Evolutionary conservation across 2,329 filamentous ascomycete genomes (phyloP).

Genomic region (Blumeria graminis): DNA sequence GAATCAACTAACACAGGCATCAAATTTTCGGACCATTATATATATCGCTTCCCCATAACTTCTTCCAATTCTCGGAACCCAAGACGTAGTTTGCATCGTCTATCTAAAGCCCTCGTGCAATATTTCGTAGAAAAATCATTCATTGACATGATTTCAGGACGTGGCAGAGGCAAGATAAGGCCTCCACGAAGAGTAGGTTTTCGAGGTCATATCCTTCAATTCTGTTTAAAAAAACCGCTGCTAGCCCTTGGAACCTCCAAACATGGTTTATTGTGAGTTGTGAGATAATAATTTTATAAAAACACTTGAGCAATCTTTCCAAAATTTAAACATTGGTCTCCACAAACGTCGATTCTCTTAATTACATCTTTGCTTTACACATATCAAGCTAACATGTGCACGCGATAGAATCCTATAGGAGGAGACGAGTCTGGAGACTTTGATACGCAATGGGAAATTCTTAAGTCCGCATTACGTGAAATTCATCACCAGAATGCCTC

Average conservation of each 20-base stretch:
- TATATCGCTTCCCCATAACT: no score
- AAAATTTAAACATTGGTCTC: no score
- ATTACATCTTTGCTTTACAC: not conserved
- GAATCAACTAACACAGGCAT: no score
- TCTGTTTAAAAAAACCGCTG: not conserved
- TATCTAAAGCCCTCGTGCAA: no score
- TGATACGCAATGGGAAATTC: slow-evolving; percentile 58
- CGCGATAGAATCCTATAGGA: slow-evolving; percentile 25
- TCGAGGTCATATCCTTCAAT: not conserved
- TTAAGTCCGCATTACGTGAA: slow-evolving; percentile 54
- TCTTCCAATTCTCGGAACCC: no score
- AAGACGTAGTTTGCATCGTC: no score
- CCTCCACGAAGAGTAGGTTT: slow-evolving; percentile 41
- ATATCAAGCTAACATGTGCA: slow-evolving; percentile 2
- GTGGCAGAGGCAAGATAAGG: slow-evolving; percentile 35
- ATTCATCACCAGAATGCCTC: slow-evolving; percentile 89
- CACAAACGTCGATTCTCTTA: not conserved
- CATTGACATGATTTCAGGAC: slow-evolving; percentile 23
- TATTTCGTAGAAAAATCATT: not conserved
- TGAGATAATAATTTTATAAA: not conserved
- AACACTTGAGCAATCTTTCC: not conserved
- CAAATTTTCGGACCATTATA: no score
- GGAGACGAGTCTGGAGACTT: slow-evolving; percentile 46
- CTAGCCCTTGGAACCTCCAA: not conserved
- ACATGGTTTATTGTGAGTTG: not conserved